These are phyloP conservation scores for Fusarium sterilihyphosum DNA, from an alignment of 2,329 filamentous ascomycete species.

Conservation along the genomic window DNA sequence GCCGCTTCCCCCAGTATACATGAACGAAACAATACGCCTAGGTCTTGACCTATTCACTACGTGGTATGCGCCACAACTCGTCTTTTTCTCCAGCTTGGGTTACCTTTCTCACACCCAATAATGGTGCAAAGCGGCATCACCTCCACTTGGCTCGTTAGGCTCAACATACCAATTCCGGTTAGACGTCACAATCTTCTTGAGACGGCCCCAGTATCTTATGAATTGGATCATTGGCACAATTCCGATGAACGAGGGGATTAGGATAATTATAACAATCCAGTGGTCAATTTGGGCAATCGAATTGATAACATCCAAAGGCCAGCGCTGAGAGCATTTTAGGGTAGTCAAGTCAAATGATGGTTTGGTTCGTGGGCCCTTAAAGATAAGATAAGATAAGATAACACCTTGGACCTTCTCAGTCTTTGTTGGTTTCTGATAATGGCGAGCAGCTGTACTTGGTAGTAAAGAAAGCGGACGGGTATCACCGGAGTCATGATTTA, in stretches of 20 bases:
- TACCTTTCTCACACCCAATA: rapidly evolving
- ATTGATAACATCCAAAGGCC: not conserved
- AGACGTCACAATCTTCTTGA: not conserved
- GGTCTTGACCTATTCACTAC: no score
- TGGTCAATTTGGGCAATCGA: no score
- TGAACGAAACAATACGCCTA: rapidly evolving
- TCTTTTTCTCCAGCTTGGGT: rapidly evolving
- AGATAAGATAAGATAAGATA: not conserved
- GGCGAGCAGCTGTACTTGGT: not conserved
- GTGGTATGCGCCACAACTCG: no score
- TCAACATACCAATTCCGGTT: not conserved
- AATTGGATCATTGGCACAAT: no score
- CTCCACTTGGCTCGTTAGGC: not conserved
- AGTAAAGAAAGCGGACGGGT: not conserved
- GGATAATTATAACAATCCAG: no score
- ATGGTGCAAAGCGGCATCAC: not conserved
- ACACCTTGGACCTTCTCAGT: rapidly evolving
- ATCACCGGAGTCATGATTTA: no score
- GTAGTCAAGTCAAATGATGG: not conserved
- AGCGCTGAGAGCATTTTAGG: not conserved
- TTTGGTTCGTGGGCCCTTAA: not conserved
- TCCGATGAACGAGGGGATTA: no score
- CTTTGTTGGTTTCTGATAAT: not conserved
- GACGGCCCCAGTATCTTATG: no score
- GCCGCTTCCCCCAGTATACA: not conserved